Base-by-base conservation (phyloP, 2,329 filamentous ascomycete species). In the Aspergillus neotritici region DNA sequence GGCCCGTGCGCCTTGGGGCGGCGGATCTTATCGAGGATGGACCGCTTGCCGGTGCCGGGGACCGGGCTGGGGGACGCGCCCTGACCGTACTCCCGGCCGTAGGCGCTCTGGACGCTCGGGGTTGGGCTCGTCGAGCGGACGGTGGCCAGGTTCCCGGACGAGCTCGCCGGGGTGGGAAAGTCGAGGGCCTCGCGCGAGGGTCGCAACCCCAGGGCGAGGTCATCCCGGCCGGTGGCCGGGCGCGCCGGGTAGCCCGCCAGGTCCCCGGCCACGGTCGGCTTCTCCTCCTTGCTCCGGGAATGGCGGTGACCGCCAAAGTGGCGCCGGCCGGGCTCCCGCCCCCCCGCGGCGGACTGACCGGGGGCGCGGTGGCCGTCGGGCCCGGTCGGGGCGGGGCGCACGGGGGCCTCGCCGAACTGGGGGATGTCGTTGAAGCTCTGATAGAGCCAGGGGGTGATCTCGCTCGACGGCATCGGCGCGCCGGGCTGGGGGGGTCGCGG, bases 391-490 rank as follows among this genome's bases (percentile, higher is more conserved):
- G 79, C 80, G 54, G 83, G 77, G 60, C 84, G 79, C 41, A 90
- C 82, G 25, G 86, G 86, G 34, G 86, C 85, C 66, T 89, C 85
- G 47, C 86, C 86, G 68, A 83, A 87, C 52, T 82, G 79, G 35
- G 79, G 80, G 57, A 89, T 86, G 61, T 90, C 86, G 81, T 85
- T 40, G 37, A 32, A 37, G 11, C 16, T 34, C n/a, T 28, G 7
- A 38, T 15, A 31, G 21, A 40, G 30, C 77, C 95, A 98, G n/a
- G 93, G 93, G 31, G 94, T 93, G 45, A 98, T 89, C 67, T 97
- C 91, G 59, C 87, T 93, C 10, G 87, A 87, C 33, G 87, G 87
- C 40, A 89, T 76, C 10, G 90, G 89, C n/a, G 87, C 94, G 55
- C 85, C 79, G 37, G 90, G 87, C 53, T 87, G 78, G 21, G 86